A percentile compares a stretch with the other conserved stretches of the same genome.
phyloP scores from a whole-genome alignment of 140 eudicot species.

The Ambrosia hybrid region DNA sequence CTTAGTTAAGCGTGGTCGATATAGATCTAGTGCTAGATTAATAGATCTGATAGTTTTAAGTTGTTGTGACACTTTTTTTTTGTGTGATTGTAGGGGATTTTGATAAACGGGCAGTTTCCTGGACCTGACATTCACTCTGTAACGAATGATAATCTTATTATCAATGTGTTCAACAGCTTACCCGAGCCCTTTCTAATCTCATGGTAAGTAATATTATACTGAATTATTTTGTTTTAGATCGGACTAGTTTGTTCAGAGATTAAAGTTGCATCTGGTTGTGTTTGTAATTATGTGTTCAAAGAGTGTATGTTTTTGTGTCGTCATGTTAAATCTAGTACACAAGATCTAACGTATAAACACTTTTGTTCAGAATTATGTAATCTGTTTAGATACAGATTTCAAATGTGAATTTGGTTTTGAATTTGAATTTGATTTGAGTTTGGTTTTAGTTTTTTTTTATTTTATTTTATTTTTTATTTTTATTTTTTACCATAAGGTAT shows the following conservation, averaged over 20 bases:
- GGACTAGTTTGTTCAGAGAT: background rate
- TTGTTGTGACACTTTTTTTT: background rate
- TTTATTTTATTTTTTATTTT: no score
- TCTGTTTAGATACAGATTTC: background rate
- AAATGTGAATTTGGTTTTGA: conserved; percentile 1
- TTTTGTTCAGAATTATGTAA: background rate
- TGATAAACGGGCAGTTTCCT: conserved; percentile 65
- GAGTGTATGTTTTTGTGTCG: background rate
- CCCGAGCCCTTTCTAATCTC: conserved; percentile 58
- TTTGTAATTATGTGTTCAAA: background rate
- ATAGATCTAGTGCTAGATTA: conserved; percentile 1
- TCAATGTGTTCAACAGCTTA: conserved; percentile 56
- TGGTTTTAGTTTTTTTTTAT: background rate
- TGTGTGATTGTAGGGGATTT: conserved; percentile 41
- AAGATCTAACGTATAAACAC: background rate
- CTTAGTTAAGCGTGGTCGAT: no score
- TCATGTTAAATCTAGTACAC: background rate
- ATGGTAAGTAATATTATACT: conserved; percentile 35
- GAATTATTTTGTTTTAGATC: background rate
- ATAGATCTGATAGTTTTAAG: background rate
- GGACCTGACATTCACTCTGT: conserved; percentile 59
- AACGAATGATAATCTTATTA: conserved; percentile 54
- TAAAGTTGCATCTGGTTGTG: background rate
- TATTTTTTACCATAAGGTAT: background rate
- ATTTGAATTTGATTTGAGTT: conserved; percentile 5